phyloP scores from a whole-genome alignment of 257 asterid species.

The Lycium barbarum region DNA sequence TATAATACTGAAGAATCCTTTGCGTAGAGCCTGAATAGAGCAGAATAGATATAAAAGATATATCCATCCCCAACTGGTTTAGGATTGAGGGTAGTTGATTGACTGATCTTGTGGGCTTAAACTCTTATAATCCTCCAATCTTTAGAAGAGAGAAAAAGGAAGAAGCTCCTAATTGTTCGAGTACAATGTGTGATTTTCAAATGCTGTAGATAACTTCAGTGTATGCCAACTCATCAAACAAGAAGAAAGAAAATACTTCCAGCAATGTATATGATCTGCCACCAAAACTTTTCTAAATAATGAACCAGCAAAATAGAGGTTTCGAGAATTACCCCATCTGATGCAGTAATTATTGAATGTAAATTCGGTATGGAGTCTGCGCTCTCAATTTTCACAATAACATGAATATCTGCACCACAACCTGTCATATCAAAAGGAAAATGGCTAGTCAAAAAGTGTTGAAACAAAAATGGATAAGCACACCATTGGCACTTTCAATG shows the following conservation, averaged over 20 bases:
- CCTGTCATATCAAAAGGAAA: conserved; percentile 42
- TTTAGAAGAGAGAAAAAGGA: conserved; percentile 9
- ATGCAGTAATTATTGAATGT: conserved; percentile 89
- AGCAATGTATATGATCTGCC: conserved; percentile 7
- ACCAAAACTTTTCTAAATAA: neutral
- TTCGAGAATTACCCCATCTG: conserved; percentile 82
- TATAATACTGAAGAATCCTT: neutral
- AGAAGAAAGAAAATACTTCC: conserved; percentile 20
- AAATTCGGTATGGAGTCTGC: conserved; percentile 95
- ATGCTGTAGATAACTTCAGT: neutral
- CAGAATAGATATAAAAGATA: neutral
- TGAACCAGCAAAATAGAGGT: neutral
- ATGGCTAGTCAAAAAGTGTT: neutral
- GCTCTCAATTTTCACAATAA: conserved; percentile 93
- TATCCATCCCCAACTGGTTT: neutral
- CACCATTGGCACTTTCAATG: conserved; percentile 16
- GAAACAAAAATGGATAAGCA: conserved; percentile 15
- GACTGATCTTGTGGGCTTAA: neutral
- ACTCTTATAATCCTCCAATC: conserved; percentile 2
- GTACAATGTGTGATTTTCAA: neutral
- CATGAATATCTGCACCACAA: conserved; percentile 88
- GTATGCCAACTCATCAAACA: conserved; percentile 15
- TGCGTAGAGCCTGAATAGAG: conserved; percentile 1
- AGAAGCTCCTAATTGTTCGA: neutral
- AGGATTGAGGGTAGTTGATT: conserved; percentile 1